Percentiles rank a stretch among this genome's conserved stretches.
Evolutionary conservation across 2,329 filamentous ascomycete species (phyloP).

Genomic region (Rutstroemia sp.): DNA sequence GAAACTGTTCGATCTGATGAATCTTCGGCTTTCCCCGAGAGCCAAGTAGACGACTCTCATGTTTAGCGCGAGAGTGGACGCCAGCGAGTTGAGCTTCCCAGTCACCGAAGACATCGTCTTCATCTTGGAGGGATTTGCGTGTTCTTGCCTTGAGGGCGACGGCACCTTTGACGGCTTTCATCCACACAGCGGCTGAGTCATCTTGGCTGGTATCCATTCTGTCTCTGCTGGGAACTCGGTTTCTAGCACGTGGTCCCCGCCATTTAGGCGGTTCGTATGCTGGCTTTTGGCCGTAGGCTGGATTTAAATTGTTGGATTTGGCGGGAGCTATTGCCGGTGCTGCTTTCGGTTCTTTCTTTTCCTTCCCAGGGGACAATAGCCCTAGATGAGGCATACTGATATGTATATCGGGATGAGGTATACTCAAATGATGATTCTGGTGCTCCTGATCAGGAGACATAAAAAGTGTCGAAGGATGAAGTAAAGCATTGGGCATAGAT

Average conservation of each 20-base stretch:
- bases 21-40: constrained; percentile 19
- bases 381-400: neutral
- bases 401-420: neutral
- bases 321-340: neutral
- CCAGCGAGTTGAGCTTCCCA: constrained; percentile 5
- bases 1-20: constrained; percentile 14
- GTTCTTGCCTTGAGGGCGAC: constrained; percentile 1
- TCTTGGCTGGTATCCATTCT: constrained; percentile 7
- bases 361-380: neutral
- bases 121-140: constrained; percentile 1
- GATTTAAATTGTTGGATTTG: neutral
- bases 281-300: neutral
- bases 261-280: neutral
- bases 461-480: no score
- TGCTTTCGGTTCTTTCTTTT: neutral
- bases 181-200: constrained; percentile 7
- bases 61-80: constrained; percentile 5
- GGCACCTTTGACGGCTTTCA: constrained; percentile 3
- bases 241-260: constrained; percentile 6
- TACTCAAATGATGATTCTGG: no score
- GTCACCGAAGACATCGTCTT: constrained; percentile 1
- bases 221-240: constrained; percentile 1
- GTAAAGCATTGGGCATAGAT: no score
- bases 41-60: constrained; percentile 18
- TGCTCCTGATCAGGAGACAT: no score